Evolutionary conservation across 805 yeast species (phyloP), one percentile per base, ranked within the genome.

Genomic region (Saccharomycopsis sp.): DNA sequence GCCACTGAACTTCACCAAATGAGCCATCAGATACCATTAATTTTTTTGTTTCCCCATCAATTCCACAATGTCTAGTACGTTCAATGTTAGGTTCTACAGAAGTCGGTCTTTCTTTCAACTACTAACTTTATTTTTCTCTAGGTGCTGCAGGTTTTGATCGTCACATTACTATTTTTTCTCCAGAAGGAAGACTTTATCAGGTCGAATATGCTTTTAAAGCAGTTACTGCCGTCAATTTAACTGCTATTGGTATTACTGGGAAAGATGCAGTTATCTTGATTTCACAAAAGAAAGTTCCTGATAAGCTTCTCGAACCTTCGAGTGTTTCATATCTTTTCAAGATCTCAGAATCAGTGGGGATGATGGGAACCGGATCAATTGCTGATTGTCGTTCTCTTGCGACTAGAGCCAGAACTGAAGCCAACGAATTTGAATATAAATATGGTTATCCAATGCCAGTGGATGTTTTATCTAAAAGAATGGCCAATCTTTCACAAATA

Each of bases 201-300:
- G 98, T 89, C 28, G 98, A 92, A 61, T 92, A 92, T 58, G 98
- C 97, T 4, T 88, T 88, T 69, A 88, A 92, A 61, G 97, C 97
- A 4, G 87, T 92, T 59, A 92, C 87, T 56, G 76, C 94, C 34
- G 76, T 96, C 44, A 89, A 85, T 59, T 76, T 92, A 56, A 92
- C 95, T 33, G 82, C 94, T 21, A 57, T 92, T 42, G 97, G 88
- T 14, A 71, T 92, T 47, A 74, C 82, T 37, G 97, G 97, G 40
- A 76, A 79, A 53, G 89, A 83, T 58, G 75, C 83, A 26, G 80
- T 89, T 12, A 96, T 92, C 28, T 68, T 92, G 50, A 78, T 92
- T 51, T 82, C 94, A 34, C 98, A 92, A 57, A 89, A 92, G 69
- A 92, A 92, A 62, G 92, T 89, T 40, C 94, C 96, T 30, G 98